Conservation (phyloP, 1,139 yeast genomes). For the Suhomyces wounanorum region DNA sequence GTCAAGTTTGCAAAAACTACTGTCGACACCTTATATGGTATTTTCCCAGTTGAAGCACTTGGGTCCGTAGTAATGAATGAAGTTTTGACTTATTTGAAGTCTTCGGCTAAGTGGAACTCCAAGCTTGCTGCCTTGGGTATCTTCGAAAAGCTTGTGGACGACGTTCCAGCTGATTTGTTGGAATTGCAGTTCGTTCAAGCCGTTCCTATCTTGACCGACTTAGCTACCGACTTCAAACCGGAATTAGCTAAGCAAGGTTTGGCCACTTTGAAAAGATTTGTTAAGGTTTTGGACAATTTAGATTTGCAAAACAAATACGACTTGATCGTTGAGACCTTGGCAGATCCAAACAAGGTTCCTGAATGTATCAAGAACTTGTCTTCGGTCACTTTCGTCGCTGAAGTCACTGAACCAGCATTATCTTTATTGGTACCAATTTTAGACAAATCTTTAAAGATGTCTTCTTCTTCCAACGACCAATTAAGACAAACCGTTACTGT, state of each 20-base stretch:
- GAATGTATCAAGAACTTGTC: conserved; percentile 87
- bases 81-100: conserved; percentile 62
- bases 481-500: conserved; percentile 96
- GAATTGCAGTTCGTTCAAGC: conserved; percentile 78
- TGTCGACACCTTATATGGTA: conserved; percentile 63
- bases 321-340: conserved; percentile 81
- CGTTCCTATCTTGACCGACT: conserved; percentile 83
- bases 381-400: conserved; percentile 96
- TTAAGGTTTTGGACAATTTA: conserved; percentile 83
- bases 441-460: conserved; percentile 84
- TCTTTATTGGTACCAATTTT: conserved; percentile 89
- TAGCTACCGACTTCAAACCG: conserved; percentile 94
- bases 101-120: conserved; percentile 93
- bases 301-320: conserved; percentile 88
- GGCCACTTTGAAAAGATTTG: conserved; percentile 67
- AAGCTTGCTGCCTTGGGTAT: conserved; percentile 77
- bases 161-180: conserved; percentile 81
- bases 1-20: conserved; percentile 79
- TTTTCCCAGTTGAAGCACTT: conserved; percentile 78
- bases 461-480: conserved; percentile 92
- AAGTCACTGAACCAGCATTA: conserved; percentile 94
- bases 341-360: conserved; percentile 86
- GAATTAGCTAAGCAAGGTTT: conserved; percentile 89
- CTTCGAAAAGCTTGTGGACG: conserved; percentile 73
- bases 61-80: conserved; percentile 67